Evolutionary conservation across 202 grass and related monocot species (phyloP), one percentile per base, ranked within the genome.

Genomic region (Digitaria exilis): DNA sequence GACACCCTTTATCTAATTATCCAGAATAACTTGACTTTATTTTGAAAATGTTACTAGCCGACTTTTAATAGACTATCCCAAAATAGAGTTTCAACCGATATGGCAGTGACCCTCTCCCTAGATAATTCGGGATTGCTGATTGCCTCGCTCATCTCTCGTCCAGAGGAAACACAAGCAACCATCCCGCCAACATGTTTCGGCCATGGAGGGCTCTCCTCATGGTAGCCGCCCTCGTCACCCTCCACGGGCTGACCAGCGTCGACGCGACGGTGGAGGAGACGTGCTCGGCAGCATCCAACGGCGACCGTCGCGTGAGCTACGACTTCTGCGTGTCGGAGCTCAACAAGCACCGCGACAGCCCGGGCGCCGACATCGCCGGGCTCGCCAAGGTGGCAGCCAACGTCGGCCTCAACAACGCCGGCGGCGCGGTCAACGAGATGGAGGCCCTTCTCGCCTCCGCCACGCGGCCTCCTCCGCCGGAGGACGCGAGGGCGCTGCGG

Each of bases 241-340:
- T 69, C 72, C 56, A 73, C 1, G 48, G 45, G 29, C 29, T 54
- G 15, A 0, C 42, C 26, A 37, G 43, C 3, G 61, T 21, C 13
- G 82, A 69, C 3, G 72, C 82, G 4, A 56, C 62, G 4, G 18
- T 84, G 19, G 34, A 7, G 2, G 16, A 25, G 6, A 66, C 50
- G 1, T 84, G 82, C 82, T 42, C 16, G 71, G 82, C 61, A 13
- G 72, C 82, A 18, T 29, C 62, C 50, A 30, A 6, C 24, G 12
- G 7, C 17, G 72, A 76, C 25, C 7, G 18, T 0, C 82, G 17
- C 13, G 61, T 84, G 7, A 66, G 34, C 82, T 76, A 77, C 49
- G 30, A 22, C 13, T 84, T 84, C 71, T 84, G 82, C 49, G 48
- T 75, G 48, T 4, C 46, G 17, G 57, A 66, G 60, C 61, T 76